A percentile compares a stretch with the other conserved stretches of the same genome.
phyloP scores from a whole-genome alignment of 2,329 filamentous ascomycete genomes.

The Ramichloridium luteum region DNA sequence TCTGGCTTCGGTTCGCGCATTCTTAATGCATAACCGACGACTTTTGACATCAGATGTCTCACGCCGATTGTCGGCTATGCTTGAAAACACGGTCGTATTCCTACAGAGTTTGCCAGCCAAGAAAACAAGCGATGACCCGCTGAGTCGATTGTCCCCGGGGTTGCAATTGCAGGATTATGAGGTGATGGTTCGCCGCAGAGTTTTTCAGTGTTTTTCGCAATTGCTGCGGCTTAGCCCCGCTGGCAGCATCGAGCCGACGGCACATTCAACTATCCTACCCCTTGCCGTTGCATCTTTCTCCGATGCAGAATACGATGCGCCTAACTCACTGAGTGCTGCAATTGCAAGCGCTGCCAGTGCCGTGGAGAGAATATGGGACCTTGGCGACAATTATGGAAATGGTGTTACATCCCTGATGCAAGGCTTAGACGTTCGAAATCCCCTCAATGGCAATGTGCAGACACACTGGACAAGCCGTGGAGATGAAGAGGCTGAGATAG shows the following conservation, averaged over 20 bases:
- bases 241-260: constrained; percentile 69
- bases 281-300: constrained; percentile 85
- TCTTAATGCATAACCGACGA: constrained; percentile 84
- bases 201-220: constrained; percentile 89
- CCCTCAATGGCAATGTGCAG: constrained; percentile 53
- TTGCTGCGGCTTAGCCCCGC: constrained; percentile 78
- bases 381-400: constrained; percentile 88
- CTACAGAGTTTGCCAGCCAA: constrained; percentile 71
- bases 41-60: constrained; percentile 88
- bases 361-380: constrained; percentile 91
- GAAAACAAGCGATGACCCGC: constrained; percentile 76
- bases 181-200: constrained; percentile 82
- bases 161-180: constrained; percentile 83
- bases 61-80: constrained; percentile 81
- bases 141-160: constrained; percentile 69
- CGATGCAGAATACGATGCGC: constrained; percentile 77
- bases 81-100: constrained; percentile 87
- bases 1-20: constrained; percentile 78
- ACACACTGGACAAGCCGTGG: constrained; percentile 29
- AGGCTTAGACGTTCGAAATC: constrained; percentile 59
- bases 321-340: constrained; percentile 74
- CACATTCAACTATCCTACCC: constrained; percentile 84
- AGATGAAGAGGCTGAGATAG: constrained; percentile 53
- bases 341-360: constrained; percentile 82
- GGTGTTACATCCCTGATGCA: constrained; percentile 77